Evolutionary conservation across 1,284 basidiomycete genomes (phyloP).

Genomic region (Pterulicium gracile): DNA sequence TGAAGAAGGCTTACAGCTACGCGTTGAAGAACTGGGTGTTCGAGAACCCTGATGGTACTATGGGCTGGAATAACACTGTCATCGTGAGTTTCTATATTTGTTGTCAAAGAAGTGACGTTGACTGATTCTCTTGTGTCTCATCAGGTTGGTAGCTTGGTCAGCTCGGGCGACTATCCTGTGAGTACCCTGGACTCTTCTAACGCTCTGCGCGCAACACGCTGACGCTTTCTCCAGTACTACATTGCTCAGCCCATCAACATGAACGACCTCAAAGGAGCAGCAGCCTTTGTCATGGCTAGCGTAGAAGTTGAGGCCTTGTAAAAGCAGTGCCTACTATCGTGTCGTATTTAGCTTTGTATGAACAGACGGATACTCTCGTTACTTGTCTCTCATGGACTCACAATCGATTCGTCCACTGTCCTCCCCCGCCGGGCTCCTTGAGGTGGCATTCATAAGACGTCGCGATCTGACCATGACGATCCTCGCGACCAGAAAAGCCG

Average conservation of each 20-base stretch:
- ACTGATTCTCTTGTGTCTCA: slow-evolving; percentile 2
- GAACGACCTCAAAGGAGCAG: slow-evolving; percentile 37
- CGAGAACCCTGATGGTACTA: slow-evolving; percentile 29
- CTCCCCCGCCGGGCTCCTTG: neutral
- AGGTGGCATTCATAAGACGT: neutral
- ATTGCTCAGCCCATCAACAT: slow-evolving; percentile 24
- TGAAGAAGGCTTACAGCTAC: slow-evolving; percentile 32
- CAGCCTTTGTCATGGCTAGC: slow-evolving; percentile 36
- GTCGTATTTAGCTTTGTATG: too few relatives aligned
- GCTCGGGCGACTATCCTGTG: slow-evolving; percentile 29
- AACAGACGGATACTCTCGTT: neutral
- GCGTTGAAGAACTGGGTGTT: slow-evolving; percentile 30
- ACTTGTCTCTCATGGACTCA: neutral
- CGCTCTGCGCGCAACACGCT: slow-evolving; percentile 2
- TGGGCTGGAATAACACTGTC: slow-evolving; percentile 34
- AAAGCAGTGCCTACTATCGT: too few relatives aligned
- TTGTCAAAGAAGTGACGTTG: neutral
- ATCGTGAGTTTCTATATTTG: slow-evolving; percentile 17
- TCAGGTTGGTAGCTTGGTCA: slow-evolving; percentile 33
- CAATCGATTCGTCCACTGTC: neutral
- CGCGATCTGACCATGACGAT: neutral
- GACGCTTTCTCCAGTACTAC: slow-evolving; percentile 25
- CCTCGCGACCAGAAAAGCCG: neutral
- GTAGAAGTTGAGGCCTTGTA: slow-evolving; percentile 29
- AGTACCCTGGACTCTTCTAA: slow-evolving; percentile 10